Conservation (phyloP, 352 stramenopile species). For the Phytophthora boehmeriae region DNA sequence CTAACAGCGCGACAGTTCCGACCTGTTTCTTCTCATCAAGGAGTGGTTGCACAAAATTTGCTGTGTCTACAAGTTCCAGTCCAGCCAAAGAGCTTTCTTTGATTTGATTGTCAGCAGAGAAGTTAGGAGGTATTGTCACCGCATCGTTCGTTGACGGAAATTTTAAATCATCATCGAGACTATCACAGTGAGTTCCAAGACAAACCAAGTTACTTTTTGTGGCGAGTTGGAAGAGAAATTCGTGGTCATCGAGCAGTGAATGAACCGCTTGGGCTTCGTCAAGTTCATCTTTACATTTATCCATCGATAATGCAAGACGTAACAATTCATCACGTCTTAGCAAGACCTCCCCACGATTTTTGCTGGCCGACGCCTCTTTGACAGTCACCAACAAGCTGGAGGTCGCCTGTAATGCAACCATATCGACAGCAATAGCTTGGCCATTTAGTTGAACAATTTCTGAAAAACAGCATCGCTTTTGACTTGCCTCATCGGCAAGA, state of each 20-base stretch:
- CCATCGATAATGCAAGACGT: constrained; percentile 22
- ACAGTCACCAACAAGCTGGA: constrained; percentile 32
- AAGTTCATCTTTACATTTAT: neutral
- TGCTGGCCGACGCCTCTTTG: constrained; percentile 2
- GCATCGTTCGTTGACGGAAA: neutral
- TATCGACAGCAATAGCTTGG: constrained; percentile 21
- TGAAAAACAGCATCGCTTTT: constrained; percentile 23
- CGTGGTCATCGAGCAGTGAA: constrained; percentile 33
- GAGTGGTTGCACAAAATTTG: constrained; percentile 24
- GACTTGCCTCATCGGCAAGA: constrained; percentile 21
- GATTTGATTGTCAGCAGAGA: constrained; percentile 1
- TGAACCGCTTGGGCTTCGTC: constrained; percentile 12
- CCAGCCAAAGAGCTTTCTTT: constrained; percentile 4
- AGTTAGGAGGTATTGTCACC: neutral
- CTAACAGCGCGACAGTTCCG: constrained; percentile 47
- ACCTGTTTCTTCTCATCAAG: constrained; percentile 33
- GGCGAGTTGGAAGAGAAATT: constrained; percentile 37
- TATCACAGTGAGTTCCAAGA: constrained; percentile 25
- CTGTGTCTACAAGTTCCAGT: constrained; percentile 11
- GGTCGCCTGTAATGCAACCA: constrained; percentile 21
- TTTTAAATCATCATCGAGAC: constrained; percentile 1
- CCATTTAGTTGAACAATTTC: constrained; percentile 21
- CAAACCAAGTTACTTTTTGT: constrained; percentile 42
- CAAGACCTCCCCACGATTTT: constrained; percentile 18
- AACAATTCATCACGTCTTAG: constrained; percentile 24